These are phyloP conservation scores for Colletotrichum orchidophilum DNA, from an alignment of 2,329 filamentous ascomycete species.

Conservation along the genomic window DNA sequence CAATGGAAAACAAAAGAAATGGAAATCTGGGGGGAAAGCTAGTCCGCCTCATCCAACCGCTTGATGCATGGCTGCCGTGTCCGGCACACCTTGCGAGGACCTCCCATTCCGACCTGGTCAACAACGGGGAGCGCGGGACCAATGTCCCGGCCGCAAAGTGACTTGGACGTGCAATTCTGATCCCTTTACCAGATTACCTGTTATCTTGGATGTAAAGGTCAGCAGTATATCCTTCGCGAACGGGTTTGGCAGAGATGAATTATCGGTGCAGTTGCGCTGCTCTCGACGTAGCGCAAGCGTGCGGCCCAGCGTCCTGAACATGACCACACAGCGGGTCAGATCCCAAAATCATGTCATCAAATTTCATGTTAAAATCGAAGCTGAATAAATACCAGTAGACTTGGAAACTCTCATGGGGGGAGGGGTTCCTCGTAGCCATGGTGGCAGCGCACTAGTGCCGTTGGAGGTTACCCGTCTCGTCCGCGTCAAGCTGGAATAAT, in stretches of 20 bases:
- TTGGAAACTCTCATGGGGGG: not conserved
- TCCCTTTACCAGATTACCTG: too few species aligned
- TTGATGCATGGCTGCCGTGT: not conserved
- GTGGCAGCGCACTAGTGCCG: not conserved
- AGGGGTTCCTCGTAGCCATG: not conserved
- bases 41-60: not conserved
- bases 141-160: not conserved
- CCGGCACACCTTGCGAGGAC: not conserved
- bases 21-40: rapidly evolving
- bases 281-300: too few species aligned
- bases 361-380: not conserved
- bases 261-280: not conserved
- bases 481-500: not conserved
- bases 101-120: not conserved
- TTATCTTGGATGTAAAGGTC: too few species aligned
- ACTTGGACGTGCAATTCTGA: not conserved
- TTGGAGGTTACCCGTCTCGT: not conserved
- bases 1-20: not conserved
- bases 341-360: not conserved
- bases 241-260: not conserved
- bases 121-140: not conserved
- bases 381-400: not conserved
- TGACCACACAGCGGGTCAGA: not conserved
- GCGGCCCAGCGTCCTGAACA: not conserved
- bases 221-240: not conserved